phyloP scores from a whole-genome alignment of 2,329 filamentous ascomycete species.

The Cladosporium sp. region DNA sequence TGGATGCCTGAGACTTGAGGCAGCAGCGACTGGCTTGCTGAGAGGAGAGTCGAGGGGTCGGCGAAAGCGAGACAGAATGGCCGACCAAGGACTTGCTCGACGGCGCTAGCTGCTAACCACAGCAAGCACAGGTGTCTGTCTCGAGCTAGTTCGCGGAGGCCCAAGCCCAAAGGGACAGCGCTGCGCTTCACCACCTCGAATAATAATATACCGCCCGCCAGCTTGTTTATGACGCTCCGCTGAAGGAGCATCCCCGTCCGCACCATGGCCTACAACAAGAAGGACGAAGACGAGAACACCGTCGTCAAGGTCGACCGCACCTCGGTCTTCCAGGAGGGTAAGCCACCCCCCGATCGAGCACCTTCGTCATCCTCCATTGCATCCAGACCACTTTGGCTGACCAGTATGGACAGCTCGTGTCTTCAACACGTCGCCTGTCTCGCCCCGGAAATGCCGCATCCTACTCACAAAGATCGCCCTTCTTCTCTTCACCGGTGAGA shows the following conservation, averaged over 20 bases:
- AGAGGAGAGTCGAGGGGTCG: background rate
- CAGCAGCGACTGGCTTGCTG: background rate
- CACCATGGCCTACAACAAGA: conserved; percentile 94
- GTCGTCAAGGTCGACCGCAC: conserved; percentile 98
- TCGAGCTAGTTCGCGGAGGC: conserved; percentile 16
- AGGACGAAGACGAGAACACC: conserved; percentile 95
- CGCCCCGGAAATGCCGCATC: conserved; percentile 94
- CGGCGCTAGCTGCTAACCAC: background rate
- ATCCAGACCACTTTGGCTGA: conserved; percentile 14
- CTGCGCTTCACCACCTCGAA: conserved; percentile 12
- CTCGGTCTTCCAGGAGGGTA: conserved; percentile 98
- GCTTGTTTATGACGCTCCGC: conserved; percentile 21
- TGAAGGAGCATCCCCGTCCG: conserved; percentile 16
- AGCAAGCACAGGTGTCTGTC: conserved; percentile 18
- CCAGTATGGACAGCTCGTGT: conserved; percentile 69
- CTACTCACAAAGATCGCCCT: conserved; percentile 96
- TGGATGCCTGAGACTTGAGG: background rate
- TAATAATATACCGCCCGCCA: background rate
- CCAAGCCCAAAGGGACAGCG: conserved; percentile 19
- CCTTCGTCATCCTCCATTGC: conserved; percentile 19
- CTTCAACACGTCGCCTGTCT: conserved; percentile 97
- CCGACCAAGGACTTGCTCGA: background rate
- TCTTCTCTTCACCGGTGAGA: conserved; percentile 94
- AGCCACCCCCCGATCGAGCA: conserved; percentile 38
- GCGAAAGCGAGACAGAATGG: background rate